Conservation (phyloP, 805 yeast genomes). For the Isabelozyma heimii region DNA sequence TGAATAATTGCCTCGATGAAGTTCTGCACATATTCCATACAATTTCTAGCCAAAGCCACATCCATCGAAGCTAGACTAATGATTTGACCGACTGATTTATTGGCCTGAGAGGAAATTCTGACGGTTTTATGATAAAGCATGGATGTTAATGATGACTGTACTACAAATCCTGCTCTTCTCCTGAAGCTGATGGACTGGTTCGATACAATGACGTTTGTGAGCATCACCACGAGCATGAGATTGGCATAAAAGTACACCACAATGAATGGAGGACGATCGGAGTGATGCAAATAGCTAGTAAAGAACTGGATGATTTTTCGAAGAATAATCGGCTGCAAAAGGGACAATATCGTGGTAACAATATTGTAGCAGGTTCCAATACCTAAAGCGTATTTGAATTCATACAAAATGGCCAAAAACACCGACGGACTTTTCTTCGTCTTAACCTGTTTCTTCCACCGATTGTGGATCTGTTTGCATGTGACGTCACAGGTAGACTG, state of each 20-base stretch:
- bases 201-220: conserved; percentile 16
- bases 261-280: conserved; percentile 2
- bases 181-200: conserved; percentile 15
- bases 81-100: conserved; percentile 19
- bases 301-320: conserved; percentile 9
- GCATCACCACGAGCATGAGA: conserved; percentile 16
- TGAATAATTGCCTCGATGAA: conserved; percentile 15
- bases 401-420: neutral
- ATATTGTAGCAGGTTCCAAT: conserved; percentile 4
- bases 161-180: conserved; percentile 20
- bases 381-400: neutral
- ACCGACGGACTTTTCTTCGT: neutral
- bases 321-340: conserved; percentile 1
- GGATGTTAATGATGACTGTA: conserved; percentile 14
- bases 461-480: conserved; percentile 8
- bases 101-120: conserved; percentile 14
- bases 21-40: conserved; percentile 13
- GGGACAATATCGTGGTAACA: conserved; percentile 1
- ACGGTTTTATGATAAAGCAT: conserved; percentile 19
- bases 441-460: conserved; percentile 9
- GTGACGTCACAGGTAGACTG: conserved; percentile 3
- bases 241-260: conserved; percentile 1
- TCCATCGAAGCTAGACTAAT: conserved; percentile 22
- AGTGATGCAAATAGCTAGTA: conserved; percentile 2
- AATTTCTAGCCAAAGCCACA: conserved; percentile 9